Evolutionary conservation across 495 filamentous ascomycete genomes (phyloP), one percentile per base, ranked within the genome.

Genomic region (Aspergillus steynii): DNA sequence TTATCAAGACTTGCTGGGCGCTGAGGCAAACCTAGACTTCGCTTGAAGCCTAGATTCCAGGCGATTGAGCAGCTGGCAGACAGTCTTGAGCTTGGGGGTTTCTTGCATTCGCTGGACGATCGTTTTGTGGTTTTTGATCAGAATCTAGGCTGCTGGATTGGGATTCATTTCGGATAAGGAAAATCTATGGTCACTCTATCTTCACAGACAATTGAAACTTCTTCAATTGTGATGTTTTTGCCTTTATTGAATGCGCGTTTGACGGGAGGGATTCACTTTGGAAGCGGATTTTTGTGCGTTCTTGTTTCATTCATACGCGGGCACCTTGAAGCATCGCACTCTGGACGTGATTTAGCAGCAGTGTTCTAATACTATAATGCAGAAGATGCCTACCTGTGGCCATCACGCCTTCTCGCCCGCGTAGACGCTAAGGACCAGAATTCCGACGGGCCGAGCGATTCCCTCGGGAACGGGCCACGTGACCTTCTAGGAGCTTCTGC

Each of bases 401-500:
- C 31, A 32, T 20, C 20, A 20, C 20, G 31, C 31, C 31, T 3
- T 32, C 31, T 20, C 20, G 20, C 31, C 31, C 7, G 31, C 31
- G 31, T 32, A 32, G 34, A 37, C 9, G 12, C 10, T 12, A 42
- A 42, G 34, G 3, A 12, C 1, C 37, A 12, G 12, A 15, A 46
- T 59, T 65, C 64, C 65, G 68, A 65, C 67, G 47, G 67, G 49
- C 68, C 65, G 64, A 61, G 63, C 34, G 14, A 65, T 63, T 67
- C 61, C 69, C 74, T 74, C 73, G 69, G 71, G 67, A 68, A 64
- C 45, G 42, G 47, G 0, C 53, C 77, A 80, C 74, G 74, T 80
- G 77, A 80, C 63, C 61, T 77, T 80, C 77, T 77, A 80, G 74
- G 71, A 70, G 68, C 68, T 78, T 78, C 76, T 77, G 62, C 70